Percentiles rank a stretch among this genome's conserved stretches.
Evolutionary conservation across 1,284 basidiomycete species (phyloP).

Genomic region (Sanghuangporus sanghuang): DNA sequence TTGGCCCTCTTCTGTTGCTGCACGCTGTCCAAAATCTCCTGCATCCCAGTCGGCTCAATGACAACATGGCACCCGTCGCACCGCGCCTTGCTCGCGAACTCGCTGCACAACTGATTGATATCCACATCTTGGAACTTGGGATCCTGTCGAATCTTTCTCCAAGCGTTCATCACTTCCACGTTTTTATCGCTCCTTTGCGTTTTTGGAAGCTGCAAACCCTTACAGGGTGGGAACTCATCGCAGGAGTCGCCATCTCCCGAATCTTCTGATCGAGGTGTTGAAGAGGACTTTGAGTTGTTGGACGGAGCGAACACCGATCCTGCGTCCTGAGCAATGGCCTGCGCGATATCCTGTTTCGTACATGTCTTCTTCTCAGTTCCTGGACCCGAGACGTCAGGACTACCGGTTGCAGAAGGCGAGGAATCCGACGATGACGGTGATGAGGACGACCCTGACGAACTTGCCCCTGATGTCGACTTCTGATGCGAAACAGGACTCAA

Average conservation of each 20-base stretch:
- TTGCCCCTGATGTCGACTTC: not conserved
- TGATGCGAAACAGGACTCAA: constrained; percentile 19
- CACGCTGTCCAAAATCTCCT: constrained; percentile 57
- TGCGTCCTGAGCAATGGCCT: constrained; percentile 7
- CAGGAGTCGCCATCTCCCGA: constrained; percentile 27
- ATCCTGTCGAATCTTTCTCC: constrained; percentile 66
- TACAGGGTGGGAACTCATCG: constrained; percentile 49
- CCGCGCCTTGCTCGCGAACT: constrained; percentile 72
- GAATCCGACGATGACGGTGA: constrained; percentile 7
- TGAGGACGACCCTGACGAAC: not conserved
- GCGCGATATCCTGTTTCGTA: constrained; percentile 7
- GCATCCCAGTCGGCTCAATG: constrained; percentile 63
- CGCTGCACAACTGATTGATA: constrained; percentile 67
- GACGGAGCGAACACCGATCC: constrained; percentile 15
- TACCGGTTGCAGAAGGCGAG: not conserved
- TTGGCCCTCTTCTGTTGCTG: constrained; percentile 13
- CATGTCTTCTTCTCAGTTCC: not conserved
- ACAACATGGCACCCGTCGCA: constrained; percentile 80
- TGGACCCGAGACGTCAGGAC: not conserved
- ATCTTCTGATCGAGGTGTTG: not conserved
- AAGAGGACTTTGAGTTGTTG: not conserved
- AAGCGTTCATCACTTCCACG: constrained; percentile 69
- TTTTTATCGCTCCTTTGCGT: constrained; percentile 66
- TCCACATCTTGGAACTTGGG: constrained; percentile 75
- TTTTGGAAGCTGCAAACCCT: constrained; percentile 57